Evolutionary conservation across 73 alveolate genomes (phyloP).

Genomic region (Uronychia setigera): DNA sequence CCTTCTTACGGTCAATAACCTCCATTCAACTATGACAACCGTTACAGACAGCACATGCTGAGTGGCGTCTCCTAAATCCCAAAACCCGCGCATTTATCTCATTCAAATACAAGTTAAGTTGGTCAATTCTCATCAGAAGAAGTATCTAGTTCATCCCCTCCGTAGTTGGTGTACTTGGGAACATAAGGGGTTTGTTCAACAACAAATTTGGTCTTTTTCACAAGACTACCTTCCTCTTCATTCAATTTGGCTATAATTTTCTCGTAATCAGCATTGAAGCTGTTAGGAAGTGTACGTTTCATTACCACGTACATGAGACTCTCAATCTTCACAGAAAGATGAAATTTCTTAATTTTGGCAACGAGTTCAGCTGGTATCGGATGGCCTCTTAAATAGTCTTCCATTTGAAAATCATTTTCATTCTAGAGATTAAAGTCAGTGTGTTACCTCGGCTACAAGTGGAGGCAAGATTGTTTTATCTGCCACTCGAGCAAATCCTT

Average conservation of each 20-base stretch:
- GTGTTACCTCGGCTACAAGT: background rate
- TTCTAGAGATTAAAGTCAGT: background rate
- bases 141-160: no score
- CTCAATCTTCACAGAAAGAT: slow-evolving; percentile 1
- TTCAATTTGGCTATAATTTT: background rate
- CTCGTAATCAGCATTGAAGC: background rate
- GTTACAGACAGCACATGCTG: no score
- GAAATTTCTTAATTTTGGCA: background rate
- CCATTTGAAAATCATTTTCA: background rate
- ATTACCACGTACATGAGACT: background rate
- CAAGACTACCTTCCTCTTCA: background rate
- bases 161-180: background rate
- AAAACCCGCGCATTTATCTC: no score
- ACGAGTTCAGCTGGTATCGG: background rate
- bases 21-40: no score
- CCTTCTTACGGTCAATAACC: no score
- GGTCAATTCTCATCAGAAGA: no score
- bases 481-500: slow-evolving; percentile 69
- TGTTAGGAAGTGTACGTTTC: background rate
- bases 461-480: slow-evolving; percentile 44
- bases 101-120: no score
- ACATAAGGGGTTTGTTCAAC: background rate
- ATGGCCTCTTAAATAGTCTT: background rate
- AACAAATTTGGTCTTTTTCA: background rate
- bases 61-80: no score